Conservation (phyloP, 2,329 filamentous ascomycete genomes). For the Botryosphaeria dothidea region DNA sequence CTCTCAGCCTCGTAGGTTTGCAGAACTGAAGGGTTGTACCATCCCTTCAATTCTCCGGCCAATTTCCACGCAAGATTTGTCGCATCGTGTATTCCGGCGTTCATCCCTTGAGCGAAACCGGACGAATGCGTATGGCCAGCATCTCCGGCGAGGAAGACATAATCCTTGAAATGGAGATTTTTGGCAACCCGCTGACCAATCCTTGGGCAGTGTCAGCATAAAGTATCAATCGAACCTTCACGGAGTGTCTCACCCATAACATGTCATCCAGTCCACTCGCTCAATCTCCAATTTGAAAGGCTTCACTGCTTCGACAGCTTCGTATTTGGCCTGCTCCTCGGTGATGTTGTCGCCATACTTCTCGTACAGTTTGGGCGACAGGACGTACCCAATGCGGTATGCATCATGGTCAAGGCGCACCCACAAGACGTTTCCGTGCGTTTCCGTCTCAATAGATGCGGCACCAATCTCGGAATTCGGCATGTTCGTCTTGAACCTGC, state of each 20-base stretch:
- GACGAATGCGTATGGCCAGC: constrained; percentile 26
- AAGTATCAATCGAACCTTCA: background rate
- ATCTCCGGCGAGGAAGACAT: constrained; percentile 23
- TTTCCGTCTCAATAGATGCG: background rate
- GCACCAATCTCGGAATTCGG: background rate
- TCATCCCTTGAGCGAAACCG: constrained; percentile 26
- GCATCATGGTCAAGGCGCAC: background rate
- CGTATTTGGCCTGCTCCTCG: constrained; percentile 1
- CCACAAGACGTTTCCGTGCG: background rate
- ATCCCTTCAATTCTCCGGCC: constrained; percentile 25
- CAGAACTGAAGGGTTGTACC: constrained; percentile 26
- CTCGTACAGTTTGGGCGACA: background rate
- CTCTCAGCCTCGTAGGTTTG: constrained; percentile 33
- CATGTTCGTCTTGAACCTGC: background rate
- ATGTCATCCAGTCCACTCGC: background rate
- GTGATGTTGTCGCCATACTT: constrained; percentile 6
- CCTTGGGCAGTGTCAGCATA: constrained; percentile 23
- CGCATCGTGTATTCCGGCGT: constrained; percentile 26
- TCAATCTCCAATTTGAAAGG: background rate
- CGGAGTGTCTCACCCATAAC: background rate
- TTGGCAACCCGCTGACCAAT: constrained; percentile 4
- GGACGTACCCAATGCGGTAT: background rate
- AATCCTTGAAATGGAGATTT: background rate
- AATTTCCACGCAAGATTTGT: constrained; percentile 29
- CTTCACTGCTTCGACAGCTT: background rate